These are phyloP conservation scores for Fomitopsis pinicola DNA, from an alignment of 1,284 basidiomycete genomes.

Conservation along the genomic window DNA sequence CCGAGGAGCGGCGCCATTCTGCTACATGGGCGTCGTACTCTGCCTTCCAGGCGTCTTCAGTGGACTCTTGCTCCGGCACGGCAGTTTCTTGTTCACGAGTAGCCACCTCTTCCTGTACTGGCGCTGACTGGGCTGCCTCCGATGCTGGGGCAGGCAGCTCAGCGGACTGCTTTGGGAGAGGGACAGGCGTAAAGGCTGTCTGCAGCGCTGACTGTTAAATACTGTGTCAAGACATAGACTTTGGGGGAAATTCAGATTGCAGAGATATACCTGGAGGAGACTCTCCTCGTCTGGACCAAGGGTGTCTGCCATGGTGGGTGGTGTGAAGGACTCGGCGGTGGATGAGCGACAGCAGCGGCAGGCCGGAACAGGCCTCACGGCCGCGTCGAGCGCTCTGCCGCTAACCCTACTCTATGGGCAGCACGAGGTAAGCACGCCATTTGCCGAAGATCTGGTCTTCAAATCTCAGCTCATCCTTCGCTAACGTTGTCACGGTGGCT, in stretches of 20 bases:
- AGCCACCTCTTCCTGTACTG: neutral
- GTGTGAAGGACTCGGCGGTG: neutral
- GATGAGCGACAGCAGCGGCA: neutral
- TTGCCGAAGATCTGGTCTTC: neutral
- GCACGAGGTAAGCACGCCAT: neutral
- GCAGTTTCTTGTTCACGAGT: conserved; percentile 1
- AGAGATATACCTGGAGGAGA: conserved; percentile 24
- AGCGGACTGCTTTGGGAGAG: conserved; percentile 20
- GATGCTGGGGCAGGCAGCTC: conserved; percentile 15
- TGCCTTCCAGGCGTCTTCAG: conserved; percentile 46
- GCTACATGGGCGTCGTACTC: conserved; percentile 69
- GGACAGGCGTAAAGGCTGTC: conserved; percentile 23
- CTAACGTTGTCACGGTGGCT: too few relatives aligned
- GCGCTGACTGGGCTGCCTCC: conserved; percentile 7
- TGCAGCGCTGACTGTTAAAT: conserved; percentile 24
- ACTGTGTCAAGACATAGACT: neutral
- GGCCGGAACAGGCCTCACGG: neutral
- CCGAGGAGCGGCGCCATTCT: conserved; percentile 71
- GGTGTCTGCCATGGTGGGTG: conserved; percentile 22
- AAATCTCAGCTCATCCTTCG: too few relatives aligned
- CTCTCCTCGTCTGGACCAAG: conserved; percentile 26
- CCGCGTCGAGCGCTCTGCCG: neutral
- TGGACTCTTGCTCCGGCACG: conserved; percentile 13
- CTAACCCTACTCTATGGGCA: neutral
- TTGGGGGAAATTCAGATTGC: neutral